Evolutionary conservation across 345 rosid species (phyloP).

Genomic region (Orychophragmus violaceus): DNA sequence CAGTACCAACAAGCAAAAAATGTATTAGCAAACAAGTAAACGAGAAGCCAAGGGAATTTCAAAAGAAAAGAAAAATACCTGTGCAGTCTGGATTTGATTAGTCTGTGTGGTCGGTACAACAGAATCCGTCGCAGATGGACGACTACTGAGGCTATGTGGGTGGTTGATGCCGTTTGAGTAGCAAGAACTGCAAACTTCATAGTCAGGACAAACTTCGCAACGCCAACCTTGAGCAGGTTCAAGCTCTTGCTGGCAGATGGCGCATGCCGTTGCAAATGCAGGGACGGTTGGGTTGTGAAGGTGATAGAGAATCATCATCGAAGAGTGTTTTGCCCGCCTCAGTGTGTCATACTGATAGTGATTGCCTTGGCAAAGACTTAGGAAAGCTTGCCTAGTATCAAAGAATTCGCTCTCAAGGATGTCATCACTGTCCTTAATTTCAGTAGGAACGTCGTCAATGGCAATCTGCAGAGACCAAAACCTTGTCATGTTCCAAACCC

Average conservation of each 20-base stretch:
- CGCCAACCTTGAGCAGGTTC: conserved; percentile 99
- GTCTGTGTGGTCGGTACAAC: conserved; percentile 91
- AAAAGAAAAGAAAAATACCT: conserved; percentile 36
- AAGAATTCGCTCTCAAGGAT: conserved; percentile 98
- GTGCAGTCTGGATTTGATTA: conserved; percentile 65
- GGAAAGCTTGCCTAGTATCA: conserved; percentile 96
- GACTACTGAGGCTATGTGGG: conserved; percentile 83
- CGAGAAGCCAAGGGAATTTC: conserved; percentile 1
- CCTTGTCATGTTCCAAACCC: conserved; percentile 15
- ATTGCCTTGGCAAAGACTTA: conserved; percentile 97
- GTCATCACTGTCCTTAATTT: conserved; percentile 85
- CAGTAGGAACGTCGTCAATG: conserved; percentile 59
- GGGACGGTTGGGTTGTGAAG: conserved; percentile 93
- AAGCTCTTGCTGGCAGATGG: conserved; percentile 79
- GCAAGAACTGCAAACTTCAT: conserved; percentile 85
- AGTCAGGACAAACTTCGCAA: conserved; percentile 90
- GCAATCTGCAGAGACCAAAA: conserved; percentile 47
- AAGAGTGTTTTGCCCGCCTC: background rate
- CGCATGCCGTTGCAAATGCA: conserved; percentile 87
- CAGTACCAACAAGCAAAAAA: conserved; percentile 28
- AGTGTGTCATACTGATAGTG: background rate
- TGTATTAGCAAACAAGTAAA: background rate
- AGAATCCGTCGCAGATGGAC: conserved; percentile 76
- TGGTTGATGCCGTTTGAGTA: conserved; percentile 87
- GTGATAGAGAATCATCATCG: background rate